Evolutionary conservation across 2,329 filamentous ascomycete species (phyloP).

Genomic region (Claviceps sorghi): DNA sequence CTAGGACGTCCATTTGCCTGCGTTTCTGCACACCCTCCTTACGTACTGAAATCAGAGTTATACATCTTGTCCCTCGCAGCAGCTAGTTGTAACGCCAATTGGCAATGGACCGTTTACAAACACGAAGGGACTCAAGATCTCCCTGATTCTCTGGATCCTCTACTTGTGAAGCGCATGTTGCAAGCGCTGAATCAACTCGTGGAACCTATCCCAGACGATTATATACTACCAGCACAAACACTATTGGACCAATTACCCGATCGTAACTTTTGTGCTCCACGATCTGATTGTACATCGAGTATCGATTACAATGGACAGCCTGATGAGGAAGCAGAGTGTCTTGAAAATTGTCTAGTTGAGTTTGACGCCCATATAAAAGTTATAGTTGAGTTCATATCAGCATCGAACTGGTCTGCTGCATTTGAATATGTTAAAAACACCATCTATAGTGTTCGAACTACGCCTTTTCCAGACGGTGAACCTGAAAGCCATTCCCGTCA

Average conservation of each 20-base stretch:
- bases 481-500: slow-evolving; percentile 19
- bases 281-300: slow-evolving; percentile 9
- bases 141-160: slow-evolving; percentile 29
- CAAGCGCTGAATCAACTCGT: slow-evolving; percentile 42
- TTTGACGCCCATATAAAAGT: slow-evolving; percentile 41
- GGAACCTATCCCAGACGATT: slow-evolving; percentile 43
- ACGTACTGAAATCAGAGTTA: slow-evolving; percentile 49
- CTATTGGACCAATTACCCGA: slow-evolving; percentile 39
- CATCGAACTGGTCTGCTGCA: slow-evolving; percentile 45
- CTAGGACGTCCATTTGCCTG: slow-evolving; percentile 38
- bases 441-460: slow-evolving; percentile 35
- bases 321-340: slow-evolving; percentile 11
- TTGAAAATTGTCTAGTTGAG: slow-evolving; percentile 24
- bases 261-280: slow-evolving; percentile 22
- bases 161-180: slow-evolving; percentile 39
- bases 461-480: slow-evolving; percentile 23
- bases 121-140: slow-evolving; percentile 14
- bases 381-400: slow-evolving; percentile 49
- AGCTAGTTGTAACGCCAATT: slow-evolving; percentile 50
- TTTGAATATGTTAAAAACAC: slow-evolving; percentile 43
- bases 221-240: slow-evolving; percentile 38
- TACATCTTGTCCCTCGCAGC: slow-evolving; percentile 49
- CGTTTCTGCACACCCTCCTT: slow-evolving; percentile 38
- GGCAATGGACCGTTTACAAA: slow-evolving; percentile 22
- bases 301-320: slow-evolving; percentile 8